These are phyloP conservation scores for Acacia confusa DNA, from an alignment of 306 rosid genomes.

Conservation along the genomic window DNA sequence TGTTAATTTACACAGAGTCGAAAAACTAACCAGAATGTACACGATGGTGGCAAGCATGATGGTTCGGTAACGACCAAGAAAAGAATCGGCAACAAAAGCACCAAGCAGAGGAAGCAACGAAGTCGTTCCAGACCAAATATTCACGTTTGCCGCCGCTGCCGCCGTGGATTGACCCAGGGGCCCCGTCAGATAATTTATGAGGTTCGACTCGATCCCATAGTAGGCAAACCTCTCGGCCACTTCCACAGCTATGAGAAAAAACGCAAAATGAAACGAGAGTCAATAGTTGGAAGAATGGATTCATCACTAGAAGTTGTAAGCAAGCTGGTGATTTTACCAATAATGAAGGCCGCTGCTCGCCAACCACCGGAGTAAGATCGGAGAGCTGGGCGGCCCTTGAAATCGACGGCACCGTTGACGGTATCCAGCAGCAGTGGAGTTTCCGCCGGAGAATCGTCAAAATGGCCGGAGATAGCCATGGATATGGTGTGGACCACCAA, in stretches of 20 bases:
- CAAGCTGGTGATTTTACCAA: conserved; percentile 25
- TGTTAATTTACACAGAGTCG: not conserved
- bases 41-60: conserved; percentile 39
- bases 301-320: not conserved
- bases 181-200: conserved; percentile 47
- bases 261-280: not conserved
- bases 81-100: conserved; percentile 55
- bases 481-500: not conserved
- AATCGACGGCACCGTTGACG: conserved; percentile 44
- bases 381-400: conserved; percentile 38
- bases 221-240: conserved; percentile 53
- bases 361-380: conserved; percentile 50
- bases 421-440: conserved; percentile 39
- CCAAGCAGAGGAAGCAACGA: conserved; percentile 47
- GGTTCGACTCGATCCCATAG: conserved; percentile 48
- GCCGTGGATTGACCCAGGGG: conserved; percentile 49
- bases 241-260: conserved; percentile 34
- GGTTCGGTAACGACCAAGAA: conserved; percentile 55
- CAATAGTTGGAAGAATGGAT: not conserved
- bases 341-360: conserved; percentile 52
- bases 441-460: conserved; percentile 5
- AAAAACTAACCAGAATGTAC: conserved; percentile 45
- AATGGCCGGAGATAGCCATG: conserved; percentile 24
- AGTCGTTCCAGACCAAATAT: conserved; percentile 50
- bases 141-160: conserved; percentile 48